phyloP scores from a whole-genome alignment of 2,329 filamentous ascomycete genomes.

The Talaromyces piceae region DNA sequence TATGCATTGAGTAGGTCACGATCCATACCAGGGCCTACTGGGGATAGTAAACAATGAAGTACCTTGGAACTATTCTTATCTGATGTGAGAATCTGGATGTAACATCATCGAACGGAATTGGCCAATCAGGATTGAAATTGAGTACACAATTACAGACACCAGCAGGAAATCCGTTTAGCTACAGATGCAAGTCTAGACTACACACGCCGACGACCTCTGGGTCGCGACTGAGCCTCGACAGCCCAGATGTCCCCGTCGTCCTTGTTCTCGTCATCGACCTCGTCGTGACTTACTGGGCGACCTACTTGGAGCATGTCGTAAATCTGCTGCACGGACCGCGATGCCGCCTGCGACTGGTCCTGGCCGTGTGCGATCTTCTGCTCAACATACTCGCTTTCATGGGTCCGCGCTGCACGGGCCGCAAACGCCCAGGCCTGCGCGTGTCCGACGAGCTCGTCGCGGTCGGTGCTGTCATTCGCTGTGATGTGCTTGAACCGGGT shows the following conservation, averaged over 20 bases:
- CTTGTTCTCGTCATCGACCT: constrained; percentile 13
- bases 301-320: constrained; percentile 29
- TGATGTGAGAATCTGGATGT: too few relatives aligned
- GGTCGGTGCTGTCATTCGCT: constrained; percentile 14
- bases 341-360: constrained; percentile 24
- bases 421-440: constrained; percentile 37
- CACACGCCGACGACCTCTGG: constrained; percentile 10
- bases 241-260: constrained; percentile 26
- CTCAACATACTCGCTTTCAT: constrained; percentile 27
- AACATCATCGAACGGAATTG: background rate
- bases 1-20: too few relatives aligned
- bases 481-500: constrained; percentile 29
- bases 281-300: constrained; percentile 19
- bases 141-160: background rate
- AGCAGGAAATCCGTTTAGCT: background rate
- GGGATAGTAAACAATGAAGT: too few relatives aligned
- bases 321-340: constrained; percentile 23
- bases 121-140: background rate
- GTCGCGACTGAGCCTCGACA: constrained; percentile 20
- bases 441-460: constrained; percentile 25
- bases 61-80: too few relatives aligned
- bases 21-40: too few relatives aligned
- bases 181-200: background rate
- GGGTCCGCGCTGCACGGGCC: constrained; percentile 24
- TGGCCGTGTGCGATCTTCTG: constrained; percentile 24